Evolutionary conservation across 768 basidiomycete species (phyloP).

Genomic region (Russula earlei): DNA sequence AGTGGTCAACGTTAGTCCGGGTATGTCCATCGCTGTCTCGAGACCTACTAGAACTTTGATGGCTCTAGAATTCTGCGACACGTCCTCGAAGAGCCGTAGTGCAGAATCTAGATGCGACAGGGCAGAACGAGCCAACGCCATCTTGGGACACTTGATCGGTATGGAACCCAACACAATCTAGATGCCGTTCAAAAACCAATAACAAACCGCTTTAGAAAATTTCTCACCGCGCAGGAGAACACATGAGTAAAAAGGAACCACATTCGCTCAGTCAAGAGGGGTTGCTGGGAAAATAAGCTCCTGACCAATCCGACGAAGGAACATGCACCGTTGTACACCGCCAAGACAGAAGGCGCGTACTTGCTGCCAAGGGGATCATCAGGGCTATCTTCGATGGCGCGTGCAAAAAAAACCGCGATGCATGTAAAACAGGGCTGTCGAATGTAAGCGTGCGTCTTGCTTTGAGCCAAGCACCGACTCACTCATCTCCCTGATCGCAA

Average conservation of each 20-base stretch:
- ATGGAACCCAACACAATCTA: slow-evolving; percentile 67
- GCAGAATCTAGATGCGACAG: slow-evolving; percentile 60
- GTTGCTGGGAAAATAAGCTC: slow-evolving; percentile 56
- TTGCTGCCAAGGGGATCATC: slow-evolving; percentile 60
- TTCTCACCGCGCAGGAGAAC: slow-evolving; percentile 57
- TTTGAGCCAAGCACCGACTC: slow-evolving; percentile 20
- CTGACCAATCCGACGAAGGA: slow-evolving; percentile 57
- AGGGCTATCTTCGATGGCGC: slow-evolving; percentile 53
- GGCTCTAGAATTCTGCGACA: slow-evolving; percentile 43
- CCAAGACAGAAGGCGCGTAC: slow-evolving; percentile 57
- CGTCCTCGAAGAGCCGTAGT: slow-evolving; percentile 44
- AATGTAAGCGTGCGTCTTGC: background rate
- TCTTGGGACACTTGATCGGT: slow-evolving; percentile 47
- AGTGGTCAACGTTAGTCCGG: background rate
- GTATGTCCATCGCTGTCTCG: background rate
- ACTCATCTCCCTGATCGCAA: slow-evolving; percentile 65
- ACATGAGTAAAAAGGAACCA: slow-evolving; percentile 69
- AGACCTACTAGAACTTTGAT: slow-evolving; percentile 50
- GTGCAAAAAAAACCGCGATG: slow-evolving; percentile 68
- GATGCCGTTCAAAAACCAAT: background rate
- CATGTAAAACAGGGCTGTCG: slow-evolving; percentile 57
- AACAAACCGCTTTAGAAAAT: background rate
- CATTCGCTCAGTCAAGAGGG: slow-evolving; percentile 56
- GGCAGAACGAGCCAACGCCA: slow-evolving; percentile 58
- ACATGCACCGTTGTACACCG: slow-evolving; percentile 61